Conservation (phyloP, 352 stramenopile genomes). For the Elongisporangium anandrum region DNA sequence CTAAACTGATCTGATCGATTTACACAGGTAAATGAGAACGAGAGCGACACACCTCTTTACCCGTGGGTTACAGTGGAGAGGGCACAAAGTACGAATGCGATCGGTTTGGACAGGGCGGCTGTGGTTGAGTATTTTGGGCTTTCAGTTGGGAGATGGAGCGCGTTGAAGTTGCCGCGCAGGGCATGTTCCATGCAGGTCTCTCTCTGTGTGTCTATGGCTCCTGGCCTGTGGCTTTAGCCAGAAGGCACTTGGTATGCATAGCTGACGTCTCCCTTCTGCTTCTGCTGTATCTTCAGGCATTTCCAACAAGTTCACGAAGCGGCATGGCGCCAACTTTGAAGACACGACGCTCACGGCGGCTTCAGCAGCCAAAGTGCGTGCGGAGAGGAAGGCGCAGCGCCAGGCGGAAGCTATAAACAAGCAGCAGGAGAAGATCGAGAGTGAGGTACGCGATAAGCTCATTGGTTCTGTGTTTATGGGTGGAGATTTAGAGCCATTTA, state of each 20-base stretch:
- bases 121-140: conserved; percentile 22
- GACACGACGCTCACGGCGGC: conserved; percentile 71
- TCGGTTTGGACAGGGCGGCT: neutral
- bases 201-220: neutral
- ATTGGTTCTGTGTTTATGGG: no score
- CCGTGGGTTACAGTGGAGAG: neutral
- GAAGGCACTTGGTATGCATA: neutral
- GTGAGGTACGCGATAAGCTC: conserved; percentile 28
- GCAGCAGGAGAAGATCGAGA: conserved; percentile 77
- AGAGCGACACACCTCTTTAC: neutral
- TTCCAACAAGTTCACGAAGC: conserved; percentile 82
- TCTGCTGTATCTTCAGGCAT: conserved; percentile 36
- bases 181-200: conserved; percentile 30
- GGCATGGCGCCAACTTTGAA: conserved; percentile 60
- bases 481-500: no score
- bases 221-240: neutral
- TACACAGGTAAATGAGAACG: no score
- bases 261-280: no score
- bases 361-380: conserved; percentile 57
- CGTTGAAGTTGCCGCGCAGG: conserved; percentile 18
- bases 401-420: conserved; percentile 72
- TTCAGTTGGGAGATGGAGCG: conserved; percentile 22
- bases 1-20: neutral
- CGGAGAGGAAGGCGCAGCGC: conserved; percentile 55
- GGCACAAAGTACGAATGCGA: neutral